Conservation (phyloP, 352 stramenopile genomes). For the Thalassiosira hispida region DNA sequence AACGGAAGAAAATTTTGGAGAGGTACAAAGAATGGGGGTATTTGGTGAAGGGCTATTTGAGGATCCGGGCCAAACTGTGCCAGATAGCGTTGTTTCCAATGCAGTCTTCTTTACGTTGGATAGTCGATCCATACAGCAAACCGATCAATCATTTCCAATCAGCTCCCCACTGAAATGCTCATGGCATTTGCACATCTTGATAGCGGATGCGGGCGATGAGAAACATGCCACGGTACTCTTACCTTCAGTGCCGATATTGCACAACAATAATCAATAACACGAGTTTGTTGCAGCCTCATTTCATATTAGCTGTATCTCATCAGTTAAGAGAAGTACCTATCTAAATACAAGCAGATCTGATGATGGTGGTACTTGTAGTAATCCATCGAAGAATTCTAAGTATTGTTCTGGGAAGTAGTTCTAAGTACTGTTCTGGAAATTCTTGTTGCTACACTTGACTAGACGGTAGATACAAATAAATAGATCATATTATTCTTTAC, state of each 20-base stretch:
- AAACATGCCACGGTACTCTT: conserved; percentile 79
- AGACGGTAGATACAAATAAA: too few species aligned
- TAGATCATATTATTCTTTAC: too few species aligned
- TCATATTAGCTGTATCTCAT: neutral
- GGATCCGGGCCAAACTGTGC: conserved; percentile 62
- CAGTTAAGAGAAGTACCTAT: too few species aligned
- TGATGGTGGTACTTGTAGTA: too few species aligned
- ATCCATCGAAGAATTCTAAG: too few species aligned
- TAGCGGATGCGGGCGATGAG: conserved; percentile 61
- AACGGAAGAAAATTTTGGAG: conserved; percentile 10
- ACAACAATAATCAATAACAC: conserved; percentile 22
- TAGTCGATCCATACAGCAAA: neutral
- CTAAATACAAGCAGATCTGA: too few species aligned
- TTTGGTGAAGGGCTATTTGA: conserved; percentile 72
- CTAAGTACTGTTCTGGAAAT: too few species aligned
- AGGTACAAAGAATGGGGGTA: conserved; percentile 60
- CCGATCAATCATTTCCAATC: conserved; percentile 12
- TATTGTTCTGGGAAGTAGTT: too few species aligned
- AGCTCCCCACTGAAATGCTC: conserved; percentile 58
- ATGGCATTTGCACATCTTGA: conserved; percentile 81
- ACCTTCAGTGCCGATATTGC: conserved; percentile 50
- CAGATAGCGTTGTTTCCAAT: conserved; percentile 59
- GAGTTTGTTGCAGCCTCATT: neutral
- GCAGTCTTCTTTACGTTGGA: conserved; percentile 49
- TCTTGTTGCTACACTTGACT: too few species aligned